Evolutionary conservation across 352 stramenopile genomes (phyloP), one percentile per base, ranked within the genome.

Genomic region (Aphanomyces cochlioides): DNA sequence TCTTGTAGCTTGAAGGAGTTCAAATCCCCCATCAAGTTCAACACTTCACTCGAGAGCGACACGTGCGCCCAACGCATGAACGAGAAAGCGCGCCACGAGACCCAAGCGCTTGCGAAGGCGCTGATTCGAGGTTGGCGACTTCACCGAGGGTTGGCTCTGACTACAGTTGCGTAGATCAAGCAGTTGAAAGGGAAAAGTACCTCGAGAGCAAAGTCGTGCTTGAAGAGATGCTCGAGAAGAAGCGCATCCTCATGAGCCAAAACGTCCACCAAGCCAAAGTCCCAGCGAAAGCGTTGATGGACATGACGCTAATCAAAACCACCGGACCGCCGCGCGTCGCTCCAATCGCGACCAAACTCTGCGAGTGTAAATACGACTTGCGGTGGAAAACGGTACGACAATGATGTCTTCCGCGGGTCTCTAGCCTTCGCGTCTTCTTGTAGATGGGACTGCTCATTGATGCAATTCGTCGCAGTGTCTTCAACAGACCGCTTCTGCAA

Each of bases 371-470:
- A 19, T 65, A 48, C 36, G 34, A 65, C 7, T 19, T 65, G 38
- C 57, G 57, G 7, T 65, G 57, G 57, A 65, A 65, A n/a, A 65
- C 57, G 19, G 57, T 65, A 48, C 8, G 38, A 19, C 39, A 8
- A 17, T 5, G 0, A 47, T 48, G 10, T 15, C 7, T 36, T 37
- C 28, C 7, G 1, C 15, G 43, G 10, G 54, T 38, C 8, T 21
- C 38, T 36, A 6, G 36, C 13, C 48, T 34, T 47, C 57, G 28
- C 28, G 1, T 28, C 28, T 28, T 28, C 28, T 28, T 28, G 12
- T 65, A 65, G 57, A 65, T 65, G 19, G 47, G 47, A 37, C 39
- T 28, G 1, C 36, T 65, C 4, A 34, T 3, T 19, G 57, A 65
- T 37, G 38, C 19, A 34, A 65, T 65, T 5, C 57, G 57, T 13